A percentile compares a stretch with the other conserved stretches of the same genome.
phyloP scores from a whole-genome alignment of 257 asterid genomes.

The Penstemon eatonii region DNA sequence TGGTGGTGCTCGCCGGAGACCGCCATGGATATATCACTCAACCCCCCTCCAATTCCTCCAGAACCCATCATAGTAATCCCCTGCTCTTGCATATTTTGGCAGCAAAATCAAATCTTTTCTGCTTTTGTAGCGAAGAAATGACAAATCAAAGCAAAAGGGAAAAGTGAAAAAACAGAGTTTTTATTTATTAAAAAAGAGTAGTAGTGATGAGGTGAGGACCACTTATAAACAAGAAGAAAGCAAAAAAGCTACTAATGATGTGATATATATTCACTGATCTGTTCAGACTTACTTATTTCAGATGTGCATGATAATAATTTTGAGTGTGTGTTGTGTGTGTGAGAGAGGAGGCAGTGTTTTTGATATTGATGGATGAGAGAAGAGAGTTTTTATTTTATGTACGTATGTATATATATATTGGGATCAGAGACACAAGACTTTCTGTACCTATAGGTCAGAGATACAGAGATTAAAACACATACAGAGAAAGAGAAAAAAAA shows the following conservation, averaged over 20 bases:
- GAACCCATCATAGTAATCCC: conserved; percentile 38
- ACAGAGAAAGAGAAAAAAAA: conserved; percentile 27
- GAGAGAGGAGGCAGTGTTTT: conserved; percentile 25
- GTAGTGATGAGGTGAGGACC: conserved; percentile 48
- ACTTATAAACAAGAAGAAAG: conserved; percentile 31
- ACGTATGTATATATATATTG: conserved; percentile 31
- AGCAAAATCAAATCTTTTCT: neutral
- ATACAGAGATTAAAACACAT: conserved; percentile 41
- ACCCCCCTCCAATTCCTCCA: conserved; percentile 31
- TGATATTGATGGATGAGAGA: conserved; percentile 30
- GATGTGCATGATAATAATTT: conserved; percentile 30
- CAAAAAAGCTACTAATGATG: conserved; percentile 18
- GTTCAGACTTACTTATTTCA: conserved; percentile 21
- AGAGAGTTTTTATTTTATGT: neutral
- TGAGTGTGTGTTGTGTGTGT: neutral
- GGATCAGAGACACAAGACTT: conserved; percentile 71
- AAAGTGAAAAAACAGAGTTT: neutral
- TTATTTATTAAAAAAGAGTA: conserved; percentile 21
- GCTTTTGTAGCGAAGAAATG: neutral
- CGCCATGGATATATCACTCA: conserved; percentile 21
- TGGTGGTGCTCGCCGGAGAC: conserved; percentile 37
- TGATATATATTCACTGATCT: conserved; percentile 26
- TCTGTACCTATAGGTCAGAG: conserved; percentile 50
- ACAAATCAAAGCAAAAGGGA: conserved; percentile 28
- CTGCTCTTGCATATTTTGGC: conserved; percentile 38